Evolutionary conservation across 352 stramenopile species (phyloP).

Genomic region (Pythium phragmiticola): DNA sequence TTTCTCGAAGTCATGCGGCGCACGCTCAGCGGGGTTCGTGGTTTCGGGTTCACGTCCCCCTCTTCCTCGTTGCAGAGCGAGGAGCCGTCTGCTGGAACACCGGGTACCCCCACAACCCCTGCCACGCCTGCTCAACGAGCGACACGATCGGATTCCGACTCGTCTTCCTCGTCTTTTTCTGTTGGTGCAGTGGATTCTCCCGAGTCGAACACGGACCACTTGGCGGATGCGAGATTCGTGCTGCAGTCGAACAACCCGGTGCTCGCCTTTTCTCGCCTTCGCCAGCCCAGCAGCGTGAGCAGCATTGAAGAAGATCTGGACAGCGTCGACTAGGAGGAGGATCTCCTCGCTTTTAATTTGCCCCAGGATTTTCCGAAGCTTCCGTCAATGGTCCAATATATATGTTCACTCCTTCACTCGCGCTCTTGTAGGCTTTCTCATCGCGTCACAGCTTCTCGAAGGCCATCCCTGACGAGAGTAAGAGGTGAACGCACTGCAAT

Average conservation of each 20-base stretch:
- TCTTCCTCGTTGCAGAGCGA: constrained; percentile 25
- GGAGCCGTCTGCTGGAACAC: constrained; percentile 5
- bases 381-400: not conserved
- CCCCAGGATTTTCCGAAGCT: not conserved
- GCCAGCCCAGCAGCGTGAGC: constrained; percentile 34
- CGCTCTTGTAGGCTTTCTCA: no score
- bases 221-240: constrained; percentile 2
- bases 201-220: not conserved
- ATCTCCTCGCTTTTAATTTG: not conserved
- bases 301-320: constrained; percentile 62
- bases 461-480: no score
- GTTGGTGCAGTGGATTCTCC: constrained; percentile 14
- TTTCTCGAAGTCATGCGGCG: constrained; percentile 52
- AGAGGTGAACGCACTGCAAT: no score
- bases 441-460: no score
- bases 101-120: not conserved
- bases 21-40: constrained; percentile 35
- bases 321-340: constrained; percentile 46
- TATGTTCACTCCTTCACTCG: no score
- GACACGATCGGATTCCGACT: constrained; percentile 11
- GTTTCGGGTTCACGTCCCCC: constrained; percentile 39
- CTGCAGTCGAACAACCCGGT: constrained; percentile 8
- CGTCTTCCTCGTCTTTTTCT: constrained; percentile 35
- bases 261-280: constrained; percentile 6
- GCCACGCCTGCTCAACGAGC: not conserved